These are phyloP conservation scores for Exophiala bonariae DNA, from an alignment of 2,329 filamentous ascomycete genomes.

Conservation along the genomic window DNA sequence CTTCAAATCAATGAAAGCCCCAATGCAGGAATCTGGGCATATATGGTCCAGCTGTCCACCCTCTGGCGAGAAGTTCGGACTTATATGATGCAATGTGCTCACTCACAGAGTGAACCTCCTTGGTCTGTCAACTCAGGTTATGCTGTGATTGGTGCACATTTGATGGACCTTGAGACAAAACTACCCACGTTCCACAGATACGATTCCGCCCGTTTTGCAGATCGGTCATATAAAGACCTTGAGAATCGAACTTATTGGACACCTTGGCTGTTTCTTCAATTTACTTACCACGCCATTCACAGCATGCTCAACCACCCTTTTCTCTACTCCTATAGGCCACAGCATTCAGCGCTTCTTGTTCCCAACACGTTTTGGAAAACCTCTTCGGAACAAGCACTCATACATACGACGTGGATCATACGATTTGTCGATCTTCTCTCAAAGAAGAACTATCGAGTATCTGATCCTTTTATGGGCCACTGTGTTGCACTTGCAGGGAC, in stretches of 20 bases:
- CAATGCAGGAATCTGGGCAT: slow-evolving; percentile 26
- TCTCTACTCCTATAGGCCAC: slow-evolving; percentile 14
- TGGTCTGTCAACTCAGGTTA: slow-evolving; percentile 29
- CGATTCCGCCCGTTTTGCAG: slow-evolving; percentile 24
- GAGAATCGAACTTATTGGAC: slow-evolving; percentile 42
- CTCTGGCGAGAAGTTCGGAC: slow-evolving; percentile 24
- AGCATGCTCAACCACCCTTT: slow-evolving; percentile 35
- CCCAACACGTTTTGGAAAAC: slow-evolving; percentile 57
- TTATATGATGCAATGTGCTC: slow-evolving; percentile 22
- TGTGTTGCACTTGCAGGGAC: slow-evolving; percentile 54
- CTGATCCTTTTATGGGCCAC: slow-evolving; percentile 55
- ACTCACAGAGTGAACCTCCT: slow-evolving; percentile 16
- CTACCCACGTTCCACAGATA: slow-evolving; percentile 27
- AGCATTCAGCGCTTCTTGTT: slow-evolving; percentile 36
- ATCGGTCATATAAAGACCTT: slow-evolving; percentile 21
- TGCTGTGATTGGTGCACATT: slow-evolving; percentile 23
- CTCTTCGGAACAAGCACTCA: slow-evolving; percentile 52
- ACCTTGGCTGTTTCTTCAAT: slow-evolving; percentile 35
- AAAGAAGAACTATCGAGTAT: slow-evolving; percentile 50
- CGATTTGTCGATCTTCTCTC: slow-evolving; percentile 56
- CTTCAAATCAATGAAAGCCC: neutral
- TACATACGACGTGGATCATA: slow-evolving; percentile 57
- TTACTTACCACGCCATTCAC: slow-evolving; percentile 34
- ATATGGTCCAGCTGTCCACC: slow-evolving; percentile 24
- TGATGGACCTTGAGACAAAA: slow-evolving; percentile 28